Base-by-base conservation (phyloP, 176 grass and related monocot genomes). In the Cenchrus purpureus region DNA sequence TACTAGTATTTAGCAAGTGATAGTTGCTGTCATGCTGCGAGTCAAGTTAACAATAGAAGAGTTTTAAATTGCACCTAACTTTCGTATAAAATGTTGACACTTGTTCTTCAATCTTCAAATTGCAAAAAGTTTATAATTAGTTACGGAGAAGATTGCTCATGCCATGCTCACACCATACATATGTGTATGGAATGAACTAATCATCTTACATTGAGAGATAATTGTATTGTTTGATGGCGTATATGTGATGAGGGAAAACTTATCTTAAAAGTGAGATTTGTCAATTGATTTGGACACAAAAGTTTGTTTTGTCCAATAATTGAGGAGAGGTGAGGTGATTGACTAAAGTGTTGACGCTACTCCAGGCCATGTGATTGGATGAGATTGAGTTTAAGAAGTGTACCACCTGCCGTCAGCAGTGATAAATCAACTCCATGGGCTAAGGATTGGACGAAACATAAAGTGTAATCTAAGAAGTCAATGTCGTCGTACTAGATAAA, bases 281-380 rank as follows among this genome's bases (percentile, higher is more conserved):
- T 15, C 13, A 6, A 7, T 40, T 9, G 58, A 61, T 25, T 61
- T 61, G 20, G 58, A 61, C 58, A 61, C 58, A 61, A 25, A 11
- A 25, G 58, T 22, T 25, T 61, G 20, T 61, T 60, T 77, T 14
- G 74, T 46, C 12, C 20, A 58, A 81, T 81, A 69, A 81, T 69
- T 57, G 15, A 51, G 60, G 29, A 43, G 28, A 8, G 20, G 10
- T 25, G 4, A 55, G 34, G 34, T 28, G 4, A 81, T 57, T 22
- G 25, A 12, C 32, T 70, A 5, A 5, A 66, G 7, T 4, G 13
- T 16, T 31, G 13, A 44, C 8, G 20, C 65, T 32, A 43, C 65
- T 56, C 43, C 4, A 3, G 4, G 12, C 2, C 51, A 5, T 53
- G 37, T 25, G 79, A 43, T 56, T 81, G 19, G 79, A 28, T 52